phyloP scores from a whole-genome alignment of 1,139 yeast species.

The Pneumocystis murina region DNA sequence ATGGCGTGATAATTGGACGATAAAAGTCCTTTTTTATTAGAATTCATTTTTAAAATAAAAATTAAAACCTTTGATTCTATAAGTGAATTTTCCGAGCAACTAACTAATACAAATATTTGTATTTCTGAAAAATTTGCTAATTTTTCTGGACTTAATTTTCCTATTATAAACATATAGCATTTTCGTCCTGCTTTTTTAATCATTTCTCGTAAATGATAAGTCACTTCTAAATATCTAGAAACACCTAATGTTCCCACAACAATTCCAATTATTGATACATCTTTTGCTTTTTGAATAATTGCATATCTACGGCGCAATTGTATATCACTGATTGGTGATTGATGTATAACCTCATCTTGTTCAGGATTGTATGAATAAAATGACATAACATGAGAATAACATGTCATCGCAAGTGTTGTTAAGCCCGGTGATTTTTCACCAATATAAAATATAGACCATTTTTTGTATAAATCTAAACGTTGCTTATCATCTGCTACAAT shows the following conservation, averaged over 20 bases:
- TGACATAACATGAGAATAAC: conserved; percentile 5
- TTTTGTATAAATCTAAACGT: neutral
- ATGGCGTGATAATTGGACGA: conserved; percentile 87
- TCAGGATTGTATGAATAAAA: conserved; percentile 11
- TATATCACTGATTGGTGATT: conserved; percentile 3
- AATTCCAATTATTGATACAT: conserved; percentile 84
- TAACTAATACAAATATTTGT: conserved; percentile 86
- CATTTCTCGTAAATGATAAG: conserved; percentile 28
- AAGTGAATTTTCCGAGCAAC: conserved; percentile 90
- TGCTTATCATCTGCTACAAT: neutral
- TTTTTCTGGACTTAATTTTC: conserved; percentile 96
- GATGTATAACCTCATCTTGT: conserved; percentile 1
- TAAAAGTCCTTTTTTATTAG: conserved; percentile 40
- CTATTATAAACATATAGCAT: conserved; percentile 86
- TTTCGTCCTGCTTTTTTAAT: conserved; percentile 71
- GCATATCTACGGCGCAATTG: conserved; percentile 62
- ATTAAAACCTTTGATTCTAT: conserved; percentile 24
- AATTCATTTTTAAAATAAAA: conserved; percentile 41
- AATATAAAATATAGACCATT: conserved; percentile 50
- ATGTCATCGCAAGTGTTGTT: conserved; percentile 13
- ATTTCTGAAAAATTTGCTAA: conserved; percentile 85
- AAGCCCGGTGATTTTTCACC: conserved; percentile 67
- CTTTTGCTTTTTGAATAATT: conserved; percentile 72
- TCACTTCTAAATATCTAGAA: conserved; percentile 14
- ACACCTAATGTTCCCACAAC: conserved; percentile 70